Conservation (phyloP, 345 rosid species). For the Eucalyptus regnans region DNA sequence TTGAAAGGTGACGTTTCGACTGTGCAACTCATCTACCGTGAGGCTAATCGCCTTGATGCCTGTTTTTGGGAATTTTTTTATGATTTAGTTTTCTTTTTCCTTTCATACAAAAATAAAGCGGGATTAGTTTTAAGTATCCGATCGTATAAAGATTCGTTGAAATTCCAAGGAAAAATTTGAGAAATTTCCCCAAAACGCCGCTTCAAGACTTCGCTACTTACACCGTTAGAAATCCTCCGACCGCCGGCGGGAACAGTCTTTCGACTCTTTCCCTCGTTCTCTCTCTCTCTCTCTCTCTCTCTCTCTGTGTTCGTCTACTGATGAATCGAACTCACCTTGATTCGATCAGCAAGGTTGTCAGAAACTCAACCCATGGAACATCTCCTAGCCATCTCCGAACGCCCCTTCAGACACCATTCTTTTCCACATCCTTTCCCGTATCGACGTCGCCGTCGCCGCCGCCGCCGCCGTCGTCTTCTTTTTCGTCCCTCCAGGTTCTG, state of each 20-base stretch:
- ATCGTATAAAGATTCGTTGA: too few species aligned
- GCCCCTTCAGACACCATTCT: background rate
- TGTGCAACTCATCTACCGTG: background rate
- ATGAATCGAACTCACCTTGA: background rate
- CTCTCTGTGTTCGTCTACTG: background rate
- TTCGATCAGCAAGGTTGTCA: background rate
- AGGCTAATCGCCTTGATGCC: background rate
- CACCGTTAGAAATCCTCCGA: background rate
- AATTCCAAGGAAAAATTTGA: background rate
- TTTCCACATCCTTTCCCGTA: background rate
- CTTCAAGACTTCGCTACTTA: background rate
- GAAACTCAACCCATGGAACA: background rate
- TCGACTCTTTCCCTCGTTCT: background rate
- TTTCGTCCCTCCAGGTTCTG: conserved; percentile 11
- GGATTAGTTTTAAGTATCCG: background rate
- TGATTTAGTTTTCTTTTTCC: background rate
- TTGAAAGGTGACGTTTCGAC: background rate
- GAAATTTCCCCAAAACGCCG: background rate
- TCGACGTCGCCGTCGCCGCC: background rate
- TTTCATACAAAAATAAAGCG: background rate
- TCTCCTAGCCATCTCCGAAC: background rate
- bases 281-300: background rate
- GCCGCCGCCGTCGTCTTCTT: background rate
- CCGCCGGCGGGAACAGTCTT: background rate
- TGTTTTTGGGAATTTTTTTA: too few species aligned